Conservation (phyloP, 108 stramenopile genomes). For the Fragilaria crotonensis region DNA sequence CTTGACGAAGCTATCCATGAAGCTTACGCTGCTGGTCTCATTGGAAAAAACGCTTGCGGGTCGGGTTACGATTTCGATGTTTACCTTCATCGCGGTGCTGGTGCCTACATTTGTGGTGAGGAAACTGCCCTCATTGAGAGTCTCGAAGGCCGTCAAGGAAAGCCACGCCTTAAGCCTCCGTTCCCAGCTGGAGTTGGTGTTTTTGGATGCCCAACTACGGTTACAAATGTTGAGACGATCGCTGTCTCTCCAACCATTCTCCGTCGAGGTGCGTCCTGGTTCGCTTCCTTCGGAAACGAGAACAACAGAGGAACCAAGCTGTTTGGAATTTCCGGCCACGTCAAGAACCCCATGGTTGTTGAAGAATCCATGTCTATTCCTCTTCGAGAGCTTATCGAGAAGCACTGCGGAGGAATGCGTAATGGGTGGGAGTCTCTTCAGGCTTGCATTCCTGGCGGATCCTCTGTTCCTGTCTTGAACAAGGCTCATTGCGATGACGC, state of each 20-base stretch:
- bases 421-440: constrained; percentile 99
- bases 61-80: constrained; percentile 99
- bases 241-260: constrained; percentile 98
- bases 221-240: constrained; percentile 99
- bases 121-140: constrained; percentile 98
- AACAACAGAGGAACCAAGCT: constrained; percentile 99
- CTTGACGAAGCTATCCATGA: constrained; percentile 99
- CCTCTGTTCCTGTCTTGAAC: constrained; percentile 97
- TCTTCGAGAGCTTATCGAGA: constrained; percentile 95
- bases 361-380: constrained; percentile 99
- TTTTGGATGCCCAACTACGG: constrained; percentile 99
- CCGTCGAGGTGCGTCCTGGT: constrained; percentile 96
- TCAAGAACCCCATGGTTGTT: constrained; percentile 98
- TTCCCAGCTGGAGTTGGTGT: constrained; percentile 98
- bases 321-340: constrained; percentile 98
- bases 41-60: constrained; percentile 97
- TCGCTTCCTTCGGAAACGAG: constrained; percentile 92
- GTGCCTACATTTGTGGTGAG: constrained; percentile 99
- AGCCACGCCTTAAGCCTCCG: constrained; percentile 98
- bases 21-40: constrained; percentile 90
- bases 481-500: constrained; percentile 95
- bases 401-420: constrained; percentile 98
- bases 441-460: constrained; percentile 99
- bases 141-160: constrained; percentile 93
- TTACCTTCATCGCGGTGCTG: constrained; percentile 99